Evolutionary conservation across 805 yeast species (phyloP).

Genomic region (Hemisphaericaspora nanyangensis): DNA sequence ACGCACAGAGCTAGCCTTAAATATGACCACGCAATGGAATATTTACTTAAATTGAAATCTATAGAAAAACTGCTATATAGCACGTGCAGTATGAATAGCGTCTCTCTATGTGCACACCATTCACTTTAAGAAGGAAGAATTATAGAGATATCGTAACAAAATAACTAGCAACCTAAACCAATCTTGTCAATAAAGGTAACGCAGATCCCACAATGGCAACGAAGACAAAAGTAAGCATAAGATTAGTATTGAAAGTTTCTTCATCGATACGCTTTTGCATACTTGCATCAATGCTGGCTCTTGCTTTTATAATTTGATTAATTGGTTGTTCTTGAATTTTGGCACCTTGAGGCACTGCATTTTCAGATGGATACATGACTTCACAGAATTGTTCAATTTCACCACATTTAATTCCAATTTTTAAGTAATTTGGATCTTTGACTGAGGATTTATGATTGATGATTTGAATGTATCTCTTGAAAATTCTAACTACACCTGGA

Average conservation of each 20-base stretch:
- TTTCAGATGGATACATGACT: conserved; percentile 55
- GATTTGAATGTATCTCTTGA: conserved; percentile 65
- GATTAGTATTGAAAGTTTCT: conserved; percentile 7
- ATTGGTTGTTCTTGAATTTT: conserved; percentile 35
- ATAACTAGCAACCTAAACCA: no score
- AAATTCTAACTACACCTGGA: conserved; percentile 71
- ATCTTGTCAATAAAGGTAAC: no score
- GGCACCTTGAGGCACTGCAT: conserved; percentile 54
- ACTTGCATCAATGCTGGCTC: conserved; percentile 38
- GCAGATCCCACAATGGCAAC: neutral
- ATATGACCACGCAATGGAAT: no score
- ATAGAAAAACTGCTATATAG: no score
- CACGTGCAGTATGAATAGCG: no score
- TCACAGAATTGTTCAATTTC: conserved; percentile 88
- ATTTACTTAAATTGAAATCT: no score
- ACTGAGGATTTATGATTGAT: conserved; percentile 80
- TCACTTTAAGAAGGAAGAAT: no score
- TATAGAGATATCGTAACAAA: no score
- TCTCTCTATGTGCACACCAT: no score
- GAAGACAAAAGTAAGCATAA: neutral
- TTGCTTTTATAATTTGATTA: conserved; percentile 26
- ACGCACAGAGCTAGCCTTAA: no score
- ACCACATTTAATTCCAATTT: conserved; percentile 81
- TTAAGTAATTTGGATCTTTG: conserved; percentile 79
- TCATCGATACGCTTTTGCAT: conserved; percentile 8